phyloP scores from a whole-genome alignment of 176 grass and related monocot species.

The Eragrostis curvula region DNA sequence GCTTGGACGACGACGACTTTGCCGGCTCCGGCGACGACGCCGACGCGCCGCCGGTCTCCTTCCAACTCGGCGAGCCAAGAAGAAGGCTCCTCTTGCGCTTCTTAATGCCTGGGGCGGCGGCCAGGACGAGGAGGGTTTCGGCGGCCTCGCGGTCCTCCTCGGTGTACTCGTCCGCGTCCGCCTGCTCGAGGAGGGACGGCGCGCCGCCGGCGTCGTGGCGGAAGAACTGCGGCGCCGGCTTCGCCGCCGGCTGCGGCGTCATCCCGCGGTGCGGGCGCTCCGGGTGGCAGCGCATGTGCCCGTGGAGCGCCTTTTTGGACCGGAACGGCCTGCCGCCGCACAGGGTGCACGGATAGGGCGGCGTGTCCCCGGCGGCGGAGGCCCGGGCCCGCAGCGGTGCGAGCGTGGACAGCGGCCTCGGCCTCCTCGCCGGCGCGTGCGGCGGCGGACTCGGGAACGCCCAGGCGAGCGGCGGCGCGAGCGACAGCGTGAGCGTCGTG shows the following conservation, averaged over 20 bases:
- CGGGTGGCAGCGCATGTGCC: constrained; percentile 74
- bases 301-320: constrained; percentile 55
- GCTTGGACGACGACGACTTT: background rate
- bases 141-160: constrained; percentile 39
- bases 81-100: constrained; percentile 1
- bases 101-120: background rate
- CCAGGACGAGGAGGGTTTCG: constrained; percentile 17
- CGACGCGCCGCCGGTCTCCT: background rate
- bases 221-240: constrained; percentile 1
- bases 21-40: no score
- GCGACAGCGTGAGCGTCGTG: constrained; percentile 24
- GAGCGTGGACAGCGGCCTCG: no score
- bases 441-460: no score
- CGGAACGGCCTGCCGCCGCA: constrained; percentile 54
- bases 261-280: constrained; percentile 60
- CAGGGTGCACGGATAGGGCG: constrained; percentile 16
- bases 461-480: background rate
- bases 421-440: background rate
- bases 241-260: no score
- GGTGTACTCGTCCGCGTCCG: constrained; percentile 17
- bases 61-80: background rate
- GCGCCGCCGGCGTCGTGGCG: background rate
- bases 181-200: background rate
- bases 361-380: background rate
- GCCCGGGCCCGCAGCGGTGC: no score